Evolutionary conservation across 352 stramenopile genomes (phyloP).

Genomic region (Thalassiosira ordinaria): DNA sequence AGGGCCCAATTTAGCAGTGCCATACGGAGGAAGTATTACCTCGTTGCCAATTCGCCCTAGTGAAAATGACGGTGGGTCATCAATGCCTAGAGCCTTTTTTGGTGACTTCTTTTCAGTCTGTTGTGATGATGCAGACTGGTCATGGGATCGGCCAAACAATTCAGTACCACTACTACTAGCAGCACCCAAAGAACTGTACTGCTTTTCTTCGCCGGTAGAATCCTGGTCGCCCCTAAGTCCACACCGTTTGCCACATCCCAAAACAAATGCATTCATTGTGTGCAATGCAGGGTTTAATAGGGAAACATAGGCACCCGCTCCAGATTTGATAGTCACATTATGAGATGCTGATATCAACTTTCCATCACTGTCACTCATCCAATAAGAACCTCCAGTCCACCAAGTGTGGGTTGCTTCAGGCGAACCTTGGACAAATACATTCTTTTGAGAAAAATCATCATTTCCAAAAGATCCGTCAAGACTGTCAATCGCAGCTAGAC

Average conservation of each 20-base stretch:
- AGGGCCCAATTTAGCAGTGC: constrained; percentile 73
- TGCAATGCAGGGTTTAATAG: constrained; percentile 77
- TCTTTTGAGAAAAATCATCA: constrained; percentile 30
- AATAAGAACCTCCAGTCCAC: constrained; percentile 73
- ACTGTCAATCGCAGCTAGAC: constrained; percentile 49
- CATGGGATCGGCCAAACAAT: constrained; percentile 49
- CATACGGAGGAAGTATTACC: constrained; percentile 76
- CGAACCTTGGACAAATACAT: constrained; percentile 50
- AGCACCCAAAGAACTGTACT: constrained; percentile 74
- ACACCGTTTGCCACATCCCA: constrained; percentile 78
- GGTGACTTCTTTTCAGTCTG: constrained; percentile 16
- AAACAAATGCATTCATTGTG: constrained; percentile 70
- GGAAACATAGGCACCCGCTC: constrained; percentile 68
- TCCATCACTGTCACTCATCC: constrained; percentile 66
- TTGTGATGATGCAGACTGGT: constrained; percentile 1
- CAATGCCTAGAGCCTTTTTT: constrained; percentile 34
- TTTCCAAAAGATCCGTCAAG: constrained; percentile 29
- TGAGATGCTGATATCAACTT: constrained; percentile 74
- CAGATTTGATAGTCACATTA: constrained; percentile 80
- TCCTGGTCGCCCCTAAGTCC: constrained; percentile 61
- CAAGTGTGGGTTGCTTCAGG: constrained; percentile 47
- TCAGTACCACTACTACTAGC: constrained; percentile 58
- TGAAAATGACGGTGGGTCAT: constrained; percentile 70
- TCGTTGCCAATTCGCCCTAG: constrained; percentile 71
- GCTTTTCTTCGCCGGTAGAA: constrained; percentile 43